Base-by-base conservation (phyloP, 331 rosid genomes). In the Spiraea crenata region DNA sequence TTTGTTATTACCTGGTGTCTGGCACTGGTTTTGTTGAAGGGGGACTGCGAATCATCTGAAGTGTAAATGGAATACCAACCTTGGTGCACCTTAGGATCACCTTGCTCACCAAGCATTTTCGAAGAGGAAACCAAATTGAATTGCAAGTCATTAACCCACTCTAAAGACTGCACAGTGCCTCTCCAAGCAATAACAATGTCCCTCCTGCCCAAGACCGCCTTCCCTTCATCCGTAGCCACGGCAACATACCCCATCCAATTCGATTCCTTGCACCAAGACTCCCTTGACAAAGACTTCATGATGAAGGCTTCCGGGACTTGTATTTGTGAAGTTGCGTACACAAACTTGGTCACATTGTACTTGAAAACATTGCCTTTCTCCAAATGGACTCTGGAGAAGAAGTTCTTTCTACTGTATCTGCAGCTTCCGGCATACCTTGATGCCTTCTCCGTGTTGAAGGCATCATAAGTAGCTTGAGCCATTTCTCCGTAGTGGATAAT, bases 241-340 rank as follows among this genome's bases (percentile, higher is more conserved):
- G 82, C 90, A 9, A 87, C 83, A 42, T 59, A 87, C 47, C 90
- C 93, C 9, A 87, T 85, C 90, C 93, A 87, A 16, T 87, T 87
- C 0, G 90, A 85, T 61, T 87, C 93, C 73, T 75, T 81, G 38
- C 88, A 69, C 90, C 93, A 83, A 44, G 85, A 82, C 70, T 86
- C 88, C 46, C 88, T 83, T 5, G 91, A 83, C 58, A 79, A 38
- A 7, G 92, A 49, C 80, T 67, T 85, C 11, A 82, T 3, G 2
- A 87, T 57, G 48, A 87, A 87, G 1, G 89, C 86, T 3, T 76
- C 83, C 0, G 88, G 92, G 5, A 87, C 77, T n/a, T 48, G 39
- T 38, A 85, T 60, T 11, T 69, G 38, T 4, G 89, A 80, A 0
- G 92, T 82, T 4, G 89, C 92, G 19, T 87, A 87, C 31, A 87